phyloP scores from a whole-genome alignment of 2,329 filamentous ascomycete genomes.

The Botrytis hyacinthi region DNA sequence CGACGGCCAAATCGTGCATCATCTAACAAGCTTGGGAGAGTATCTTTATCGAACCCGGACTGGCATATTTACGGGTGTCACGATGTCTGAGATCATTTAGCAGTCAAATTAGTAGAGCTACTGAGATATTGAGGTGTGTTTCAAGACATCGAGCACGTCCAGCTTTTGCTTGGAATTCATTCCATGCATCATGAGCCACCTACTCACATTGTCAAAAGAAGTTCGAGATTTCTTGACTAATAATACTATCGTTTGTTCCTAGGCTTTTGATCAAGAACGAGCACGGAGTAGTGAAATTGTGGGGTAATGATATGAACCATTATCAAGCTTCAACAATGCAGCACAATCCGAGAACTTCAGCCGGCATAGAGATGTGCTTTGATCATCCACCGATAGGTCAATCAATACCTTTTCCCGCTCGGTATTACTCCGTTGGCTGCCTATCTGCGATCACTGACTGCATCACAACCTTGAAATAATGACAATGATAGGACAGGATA shows the following conservation, averaged over 20 bases:
- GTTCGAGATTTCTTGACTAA: not conserved
- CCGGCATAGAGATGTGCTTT: not conserved
- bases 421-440: not conserved
- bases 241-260: not conserved
- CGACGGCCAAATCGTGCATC: not conserved
- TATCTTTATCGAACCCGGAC: not conserved
- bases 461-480: not conserved
- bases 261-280: not conserved
- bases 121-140: not conserved
- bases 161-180: not conserved
- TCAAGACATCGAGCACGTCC: not conserved
- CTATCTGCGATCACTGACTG: constrained; percentile 3
- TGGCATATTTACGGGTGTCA: not conserved
- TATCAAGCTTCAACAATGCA: not conserved
- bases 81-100: not conserved
- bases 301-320: not conserved
- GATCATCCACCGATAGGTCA: not conserved
- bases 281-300: not conserved
- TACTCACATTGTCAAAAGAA: not conserved
- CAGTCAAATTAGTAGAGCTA: not conserved
- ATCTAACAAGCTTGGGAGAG: not conserved
- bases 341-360: not conserved
- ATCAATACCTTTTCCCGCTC: not conserved
- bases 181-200: not conserved
- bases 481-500: not conserved